Conservation (phyloP, 305 asterid genomes). For the Solanum hybrid region DNA sequence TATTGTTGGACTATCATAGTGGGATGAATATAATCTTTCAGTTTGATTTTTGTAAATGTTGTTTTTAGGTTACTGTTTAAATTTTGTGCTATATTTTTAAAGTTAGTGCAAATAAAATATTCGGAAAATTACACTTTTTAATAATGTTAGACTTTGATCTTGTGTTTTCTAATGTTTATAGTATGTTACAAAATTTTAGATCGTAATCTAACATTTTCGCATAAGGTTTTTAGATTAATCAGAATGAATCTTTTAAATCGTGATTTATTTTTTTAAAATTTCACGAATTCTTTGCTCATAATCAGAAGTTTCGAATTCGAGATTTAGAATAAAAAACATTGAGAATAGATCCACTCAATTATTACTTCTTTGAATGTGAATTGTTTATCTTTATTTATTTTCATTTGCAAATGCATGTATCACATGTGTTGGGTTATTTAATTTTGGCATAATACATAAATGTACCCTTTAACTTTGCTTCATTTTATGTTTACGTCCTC, state of each 20-base stretch:
- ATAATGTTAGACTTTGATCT: too few relatives aligned
- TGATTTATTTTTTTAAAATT: not conserved
- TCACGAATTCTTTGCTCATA: not conserved
- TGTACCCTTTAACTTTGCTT: too few relatives aligned
- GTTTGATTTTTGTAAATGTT: fast-evolving
- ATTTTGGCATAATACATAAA: too few relatives aligned
- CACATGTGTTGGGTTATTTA: not conserved
- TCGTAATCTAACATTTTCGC: fast-evolving
- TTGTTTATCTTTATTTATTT: not conserved
- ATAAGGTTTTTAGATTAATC: not conserved
- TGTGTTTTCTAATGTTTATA: not conserved
- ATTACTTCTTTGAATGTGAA: not conserved
- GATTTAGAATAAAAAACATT: fast-evolving
- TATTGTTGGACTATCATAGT: not conserved
- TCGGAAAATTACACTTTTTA: not conserved
- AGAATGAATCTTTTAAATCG: not conserved
- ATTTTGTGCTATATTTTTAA: not conserved
- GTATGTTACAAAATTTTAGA: not conserved
- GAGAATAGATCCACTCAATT: not conserved
- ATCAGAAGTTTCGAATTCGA: fast-evolving
- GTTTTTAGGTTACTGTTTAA: not conserved
- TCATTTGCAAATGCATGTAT: not conserved
- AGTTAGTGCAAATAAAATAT: not conserved
- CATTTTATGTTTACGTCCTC: too few relatives aligned
- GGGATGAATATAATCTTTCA: not conserved